phyloP scores from a whole-genome alignment of 768 basidiomycete genomes.

The Suillus hirtellus region DNA sequence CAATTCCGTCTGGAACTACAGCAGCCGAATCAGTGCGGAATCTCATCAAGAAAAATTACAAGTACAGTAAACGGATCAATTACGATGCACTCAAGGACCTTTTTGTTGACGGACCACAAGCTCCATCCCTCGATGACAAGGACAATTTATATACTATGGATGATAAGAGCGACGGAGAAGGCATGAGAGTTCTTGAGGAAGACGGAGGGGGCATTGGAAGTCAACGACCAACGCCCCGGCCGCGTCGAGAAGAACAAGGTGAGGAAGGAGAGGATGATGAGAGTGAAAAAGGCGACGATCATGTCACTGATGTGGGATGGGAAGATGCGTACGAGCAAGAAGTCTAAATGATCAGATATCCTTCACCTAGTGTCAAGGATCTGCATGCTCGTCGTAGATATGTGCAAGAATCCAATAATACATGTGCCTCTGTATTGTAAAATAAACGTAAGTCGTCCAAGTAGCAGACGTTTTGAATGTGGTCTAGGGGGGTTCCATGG shows the following conservation, averaged over 20 bases:
- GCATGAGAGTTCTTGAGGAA: constrained; percentile 39
- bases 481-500: constrained; percentile 20
- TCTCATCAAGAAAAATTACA: constrained; percentile 81
- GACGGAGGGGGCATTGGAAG: constrained; percentile 35
- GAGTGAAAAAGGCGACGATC: constrained; percentile 42
- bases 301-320: constrained; percentile 36
- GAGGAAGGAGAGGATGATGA: constrained; percentile 29
- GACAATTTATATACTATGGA: constrained; percentile 57
- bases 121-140: constrained; percentile 39
- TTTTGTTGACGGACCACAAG: constrained; percentile 48
- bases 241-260: constrained; percentile 17
- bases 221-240: constrained; percentile 31
- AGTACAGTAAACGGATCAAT: constrained; percentile 92
- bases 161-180: constrained; percentile 42
- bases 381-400: constrained; percentile 1
- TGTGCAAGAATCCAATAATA: constrained; percentile 13
- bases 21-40: constrained; percentile 37
- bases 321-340: constrained; percentile 74
- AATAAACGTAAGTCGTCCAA: constrained; percentile 28
- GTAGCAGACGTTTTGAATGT: constrained; percentile 22
- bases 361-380: neutral
- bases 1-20: constrained; percentile 47
- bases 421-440: constrained; percentile 28
- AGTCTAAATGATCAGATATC: constrained; percentile 33
- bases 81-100: constrained; percentile 86